These are phyloP conservation scores for Trichosporon ovoides DNA, from an alignment of 1,284 basidiomycete genomes.

Conservation along the genomic window DNA sequence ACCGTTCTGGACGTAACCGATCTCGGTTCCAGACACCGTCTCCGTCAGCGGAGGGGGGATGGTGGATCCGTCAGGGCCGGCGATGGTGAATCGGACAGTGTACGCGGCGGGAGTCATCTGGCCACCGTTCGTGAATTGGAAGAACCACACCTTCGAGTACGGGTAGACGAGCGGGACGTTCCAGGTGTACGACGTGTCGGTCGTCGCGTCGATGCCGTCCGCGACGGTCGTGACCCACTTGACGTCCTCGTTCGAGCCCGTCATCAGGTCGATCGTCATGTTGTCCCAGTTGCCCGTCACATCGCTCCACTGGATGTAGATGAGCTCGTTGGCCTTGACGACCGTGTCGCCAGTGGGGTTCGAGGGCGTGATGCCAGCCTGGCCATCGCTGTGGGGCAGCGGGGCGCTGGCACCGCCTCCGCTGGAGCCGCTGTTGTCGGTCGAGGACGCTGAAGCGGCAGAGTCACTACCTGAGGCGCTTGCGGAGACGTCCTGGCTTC, in stretches of 20 bases:
- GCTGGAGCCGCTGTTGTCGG: constrained; percentile 1
- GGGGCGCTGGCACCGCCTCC: background rate
- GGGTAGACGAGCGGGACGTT: constrained; percentile 45
- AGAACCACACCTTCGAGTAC: constrained; percentile 49
- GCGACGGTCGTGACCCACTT: constrained; percentile 27
- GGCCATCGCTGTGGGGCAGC: background rate
- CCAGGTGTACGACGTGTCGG: constrained; percentile 29
- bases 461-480: background rate
- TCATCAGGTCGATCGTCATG: constrained; percentile 45
- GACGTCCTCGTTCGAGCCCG: constrained; percentile 40
- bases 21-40: constrained; percentile 38
- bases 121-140: constrained; percentile 43
- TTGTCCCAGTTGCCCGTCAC: constrained; percentile 47
- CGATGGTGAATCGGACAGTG: constrained; percentile 50
- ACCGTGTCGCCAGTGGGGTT: constrained; percentile 40
- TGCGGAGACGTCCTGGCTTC: background rate
- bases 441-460: background rate
- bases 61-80: constrained; percentile 37
- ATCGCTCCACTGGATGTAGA: constrained; percentile 46
- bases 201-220: constrained; percentile 37
- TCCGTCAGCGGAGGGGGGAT: constrained; percentile 38
- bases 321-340: constrained; percentile 35
- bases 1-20: constrained; percentile 5
- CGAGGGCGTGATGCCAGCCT: constrained; percentile 43
- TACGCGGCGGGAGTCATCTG: constrained; percentile 34